A percentile compares a stretch with the other conserved stretches of the same genome.
These are phyloP conservation scores for Lagenaria siceraria DNA, from an alignment of 306 rosid species.

Conservation along the genomic window DNA sequence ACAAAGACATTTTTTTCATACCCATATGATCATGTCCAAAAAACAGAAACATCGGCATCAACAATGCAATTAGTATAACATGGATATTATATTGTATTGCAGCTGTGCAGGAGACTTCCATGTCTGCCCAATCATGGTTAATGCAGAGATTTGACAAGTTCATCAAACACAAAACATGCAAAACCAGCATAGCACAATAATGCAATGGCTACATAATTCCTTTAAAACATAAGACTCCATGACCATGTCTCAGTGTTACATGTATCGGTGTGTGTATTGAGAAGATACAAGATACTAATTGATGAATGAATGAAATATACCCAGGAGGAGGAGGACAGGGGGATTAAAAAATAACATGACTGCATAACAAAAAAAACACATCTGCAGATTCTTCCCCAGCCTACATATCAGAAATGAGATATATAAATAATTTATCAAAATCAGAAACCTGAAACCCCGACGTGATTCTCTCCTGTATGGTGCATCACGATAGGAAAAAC, in stretches of 20 bases:
- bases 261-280: neutral
- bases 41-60: neutral
- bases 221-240: neutral
- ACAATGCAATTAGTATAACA: neutral
- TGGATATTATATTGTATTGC: neutral
- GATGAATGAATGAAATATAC: neutral
- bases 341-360: neutral
- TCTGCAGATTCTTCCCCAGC: conserved; percentile 9
- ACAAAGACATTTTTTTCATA: neutral
- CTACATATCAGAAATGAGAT: conserved; percentile 13
- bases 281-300: neutral
- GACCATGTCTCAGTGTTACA: neutral
- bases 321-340: neutral
- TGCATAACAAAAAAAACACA: conserved; percentile 1
- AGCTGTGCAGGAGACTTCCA: neutral
- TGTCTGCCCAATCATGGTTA: neutral
- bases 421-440: conserved; percentile 23
- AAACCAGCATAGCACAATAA: neutral
- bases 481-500: conserved; percentile 84
- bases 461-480: conserved; percentile 94
- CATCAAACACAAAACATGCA: neutral
- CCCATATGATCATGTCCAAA: neutral
- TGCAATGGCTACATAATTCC: neutral
- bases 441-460: conserved; percentile 96
- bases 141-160: neutral